phyloP scores from a whole-genome alignment of 2,329 filamentous ascomycete species.

The Aspergillus tubingensis region DNA sequence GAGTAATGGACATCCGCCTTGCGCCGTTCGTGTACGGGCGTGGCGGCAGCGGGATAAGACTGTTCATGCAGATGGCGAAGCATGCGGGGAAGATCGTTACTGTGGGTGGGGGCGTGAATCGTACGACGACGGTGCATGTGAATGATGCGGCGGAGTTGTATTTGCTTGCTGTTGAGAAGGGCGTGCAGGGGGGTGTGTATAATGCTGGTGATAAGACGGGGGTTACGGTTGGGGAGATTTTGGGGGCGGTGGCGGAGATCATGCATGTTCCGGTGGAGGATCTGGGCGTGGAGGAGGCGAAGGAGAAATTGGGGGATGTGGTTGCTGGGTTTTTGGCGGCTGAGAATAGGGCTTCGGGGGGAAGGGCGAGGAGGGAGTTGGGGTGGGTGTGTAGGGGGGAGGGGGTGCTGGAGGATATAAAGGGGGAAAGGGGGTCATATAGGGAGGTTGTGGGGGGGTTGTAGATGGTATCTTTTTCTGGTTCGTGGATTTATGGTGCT shows the following conservation, averaged over 20 bases:
- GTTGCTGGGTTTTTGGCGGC: slow-evolving; percentile 23
- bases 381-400: slow-evolving; percentile 36
- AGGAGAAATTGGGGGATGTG: slow-evolving; percentile 34
- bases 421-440: slow-evolving; percentile 27
- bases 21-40: slow-evolving; percentile 43
- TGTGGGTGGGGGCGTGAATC: slow-evolving; percentile 33
- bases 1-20: slow-evolving; percentile 39
- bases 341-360: slow-evolving; percentile 39
- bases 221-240: slow-evolving; percentile 23
- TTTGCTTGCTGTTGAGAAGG: slow-evolving; percentile 44
- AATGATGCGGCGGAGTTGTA: slow-evolving; percentile 43
- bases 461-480: neutral
- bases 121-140: slow-evolving; percentile 43
- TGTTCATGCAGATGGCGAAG: slow-evolving; percentile 25
- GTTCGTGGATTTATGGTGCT: too few relatives aligned
- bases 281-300: slow-evolving; percentile 31
- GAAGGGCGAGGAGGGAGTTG: slow-evolving; percentile 38
- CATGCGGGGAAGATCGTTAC: slow-evolving; percentile 35
- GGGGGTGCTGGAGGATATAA: slow-evolving; percentile 33
- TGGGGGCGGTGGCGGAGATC: slow-evolving; percentile 36
- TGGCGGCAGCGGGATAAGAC: slow-evolving; percentile 28
- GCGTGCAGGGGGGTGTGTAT: slow-evolving; percentile 34
- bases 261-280: slow-evolving; percentile 36
- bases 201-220: slow-evolving; percentile 43
- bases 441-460: slow-evolving; percentile 15